phyloP scores from a whole-genome alignment of 768 basidiomycete species.

The Mycena maculata region DNA sequence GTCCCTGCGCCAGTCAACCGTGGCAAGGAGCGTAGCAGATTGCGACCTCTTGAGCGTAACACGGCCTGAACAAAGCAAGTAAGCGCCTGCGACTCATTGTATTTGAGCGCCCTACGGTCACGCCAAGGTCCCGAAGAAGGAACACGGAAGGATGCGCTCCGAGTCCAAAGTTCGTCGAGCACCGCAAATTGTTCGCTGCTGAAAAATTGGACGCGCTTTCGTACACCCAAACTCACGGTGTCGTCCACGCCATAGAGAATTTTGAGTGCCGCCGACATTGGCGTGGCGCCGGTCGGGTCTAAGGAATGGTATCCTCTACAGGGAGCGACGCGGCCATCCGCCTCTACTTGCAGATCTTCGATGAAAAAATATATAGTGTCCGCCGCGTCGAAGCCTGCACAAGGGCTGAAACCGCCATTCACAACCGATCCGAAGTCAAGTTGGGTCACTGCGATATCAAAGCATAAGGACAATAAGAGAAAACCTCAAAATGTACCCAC shows the following conservation, averaged over 20 bases:
- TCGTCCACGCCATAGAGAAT: conserved; percentile 2
- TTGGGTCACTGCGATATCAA: neutral
- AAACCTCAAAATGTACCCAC: neutral
- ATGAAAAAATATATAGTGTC: conserved; percentile 16
- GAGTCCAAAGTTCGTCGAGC: conserved; percentile 1
- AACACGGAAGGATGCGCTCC: neutral
- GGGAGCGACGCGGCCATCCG: conserved; percentile 6
- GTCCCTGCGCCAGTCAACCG: conserved; percentile 13
- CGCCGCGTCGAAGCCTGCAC: neutral
- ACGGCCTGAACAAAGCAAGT: neutral
- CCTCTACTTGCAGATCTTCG: conserved; percentile 8
- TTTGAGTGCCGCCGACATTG: conserved; percentile 3
- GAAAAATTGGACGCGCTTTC: neutral
- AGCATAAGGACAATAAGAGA: neutral
- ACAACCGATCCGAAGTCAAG: neutral
- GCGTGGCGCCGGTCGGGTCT: conserved; percentile 3
- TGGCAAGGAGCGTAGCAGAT: neutral
- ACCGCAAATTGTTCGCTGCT: neutral
- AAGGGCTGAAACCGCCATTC: neutral
- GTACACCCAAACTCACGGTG: neutral
- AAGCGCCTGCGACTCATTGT: neutral
- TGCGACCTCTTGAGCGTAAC: neutral
- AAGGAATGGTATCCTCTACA: conserved; percentile 9
- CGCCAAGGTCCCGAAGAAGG: neutral
- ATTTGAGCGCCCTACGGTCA: neutral